Percentiles rank a stretch among this genome's conserved stretches.
Evolutionary conservation across 2,329 filamentous ascomycete species (phyloP).

Genomic region (Penicillium sp.): DNA sequence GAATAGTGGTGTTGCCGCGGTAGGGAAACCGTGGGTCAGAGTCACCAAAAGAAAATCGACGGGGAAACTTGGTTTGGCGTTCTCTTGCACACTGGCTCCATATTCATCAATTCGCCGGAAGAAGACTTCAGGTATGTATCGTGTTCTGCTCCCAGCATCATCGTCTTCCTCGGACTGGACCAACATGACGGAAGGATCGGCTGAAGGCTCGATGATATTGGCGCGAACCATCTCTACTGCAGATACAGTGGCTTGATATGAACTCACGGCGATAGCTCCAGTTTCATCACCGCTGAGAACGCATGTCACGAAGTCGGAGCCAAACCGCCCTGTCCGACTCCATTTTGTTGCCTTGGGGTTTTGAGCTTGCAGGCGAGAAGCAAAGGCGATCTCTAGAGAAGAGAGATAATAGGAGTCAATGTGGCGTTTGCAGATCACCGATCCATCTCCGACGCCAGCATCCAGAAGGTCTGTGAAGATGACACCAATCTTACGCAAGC

Average conservation of each 20-base stretch:
- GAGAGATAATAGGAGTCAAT: conserved; percentile 92
- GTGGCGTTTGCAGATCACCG: conserved; percentile 90
- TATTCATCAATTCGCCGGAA: conserved; percentile 95
- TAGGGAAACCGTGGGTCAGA: conserved; percentile 92
- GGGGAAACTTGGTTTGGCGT: conserved; percentile 91
- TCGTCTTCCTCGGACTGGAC: conserved; percentile 88
- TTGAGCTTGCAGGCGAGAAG: conserved; percentile 77
- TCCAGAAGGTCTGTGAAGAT: conserved; percentile 92
- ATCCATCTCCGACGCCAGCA: conserved; percentile 71
- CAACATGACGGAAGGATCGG: conserved; percentile 87
- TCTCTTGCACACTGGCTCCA: conserved; percentile 91
- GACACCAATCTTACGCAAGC: conserved; percentile 80
- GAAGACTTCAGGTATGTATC: conserved; percentile 97
- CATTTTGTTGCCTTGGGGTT: conserved; percentile 90
- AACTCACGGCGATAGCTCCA: conserved; percentile 79
- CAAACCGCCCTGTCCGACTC: conserved; percentile 90
- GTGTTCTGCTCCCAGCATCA: conserved; percentile 58
- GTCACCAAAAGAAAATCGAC: conserved; percentile 96
- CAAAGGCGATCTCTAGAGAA: conserved; percentile 85
- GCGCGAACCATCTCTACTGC: conserved; percentile 95
- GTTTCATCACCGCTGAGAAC: conserved; percentile 88
- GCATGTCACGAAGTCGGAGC: conserved; percentile 95
- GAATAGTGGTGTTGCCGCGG: conserved; percentile 70
- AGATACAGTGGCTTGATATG: conserved; percentile 92
- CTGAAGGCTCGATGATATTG: conserved; percentile 90